These are phyloP conservation scores for Bryopsis sp. DNA, from an alignment of 139 green algal genomes.

Conservation along the genomic window DNA sequence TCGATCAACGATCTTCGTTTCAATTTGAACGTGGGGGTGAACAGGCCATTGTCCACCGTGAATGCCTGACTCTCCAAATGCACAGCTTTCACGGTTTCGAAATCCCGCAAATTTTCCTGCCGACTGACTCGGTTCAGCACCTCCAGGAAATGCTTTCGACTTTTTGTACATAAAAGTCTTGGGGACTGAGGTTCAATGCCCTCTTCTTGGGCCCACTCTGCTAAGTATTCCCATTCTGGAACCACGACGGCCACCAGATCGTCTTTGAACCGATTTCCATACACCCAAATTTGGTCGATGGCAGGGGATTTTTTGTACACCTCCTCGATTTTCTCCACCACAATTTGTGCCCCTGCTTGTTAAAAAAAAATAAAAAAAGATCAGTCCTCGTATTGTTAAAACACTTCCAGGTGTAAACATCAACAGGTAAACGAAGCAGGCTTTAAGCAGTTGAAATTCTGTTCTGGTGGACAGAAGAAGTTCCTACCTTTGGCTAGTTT, in stretches of 20 bases:
- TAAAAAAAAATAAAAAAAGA: too few relatives aligned
- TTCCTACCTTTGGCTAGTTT: constrained; percentile 78
- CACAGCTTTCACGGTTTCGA: constrained; percentile 55
- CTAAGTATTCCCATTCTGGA: constrained; percentile 48
- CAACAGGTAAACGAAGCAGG: background rate
- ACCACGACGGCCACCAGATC: constrained; percentile 81
- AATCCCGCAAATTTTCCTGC: constrained; percentile 31
- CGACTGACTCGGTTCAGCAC: constrained; percentile 38
- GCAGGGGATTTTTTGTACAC: constrained; percentile 53
- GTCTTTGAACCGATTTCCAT: constrained; percentile 62
- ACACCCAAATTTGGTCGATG: constrained; percentile 83
- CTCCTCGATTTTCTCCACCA: constrained; percentile 83
- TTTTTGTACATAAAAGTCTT: constrained; percentile 29
- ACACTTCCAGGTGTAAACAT: too few relatives aligned
- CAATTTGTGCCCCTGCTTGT: constrained; percentile 59
- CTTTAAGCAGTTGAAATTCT: background rate
- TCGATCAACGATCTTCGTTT: constrained; percentile 74
- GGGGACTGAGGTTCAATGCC: constrained; percentile 24
- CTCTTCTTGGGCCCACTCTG: constrained; percentile 37
- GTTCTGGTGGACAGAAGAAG: background rate
- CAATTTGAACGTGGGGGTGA: constrained; percentile 91
- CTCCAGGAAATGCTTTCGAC: constrained; percentile 30
- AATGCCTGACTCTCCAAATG: constrained; percentile 33
- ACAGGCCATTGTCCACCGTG: constrained; percentile 64
- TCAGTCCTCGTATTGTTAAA: too few relatives aligned